A percentile compares a stretch with the other conserved stretches of the same genome.
phyloP scores from a whole-genome alignment of 2,329 filamentous ascomycete species.

The Ophiostoma piceae region DNA sequence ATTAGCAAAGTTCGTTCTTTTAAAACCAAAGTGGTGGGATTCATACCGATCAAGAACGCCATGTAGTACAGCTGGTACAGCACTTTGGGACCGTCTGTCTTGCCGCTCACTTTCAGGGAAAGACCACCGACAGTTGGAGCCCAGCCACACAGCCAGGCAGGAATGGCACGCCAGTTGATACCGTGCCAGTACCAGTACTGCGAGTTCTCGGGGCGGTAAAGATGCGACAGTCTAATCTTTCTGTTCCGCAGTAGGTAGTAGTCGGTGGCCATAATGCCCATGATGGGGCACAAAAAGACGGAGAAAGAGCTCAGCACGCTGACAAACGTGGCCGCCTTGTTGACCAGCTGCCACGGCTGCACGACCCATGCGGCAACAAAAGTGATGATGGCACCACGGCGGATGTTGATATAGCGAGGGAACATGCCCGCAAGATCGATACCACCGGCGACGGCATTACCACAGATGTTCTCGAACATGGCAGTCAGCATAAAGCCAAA shows the following conservation, averaged over 20 bases:
- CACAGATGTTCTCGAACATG: conserved; percentile 42
- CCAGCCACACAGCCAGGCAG: conserved; percentile 42
- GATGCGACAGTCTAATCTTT: conserved; percentile 33
- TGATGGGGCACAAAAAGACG: conserved; percentile 26
- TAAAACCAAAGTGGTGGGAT: neutral
- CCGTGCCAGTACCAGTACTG: conserved; percentile 43
- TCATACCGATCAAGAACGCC: neutral
- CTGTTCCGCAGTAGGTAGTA: conserved; percentile 33
- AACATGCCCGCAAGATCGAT: conserved; percentile 52
- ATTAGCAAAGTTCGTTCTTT: neutral
- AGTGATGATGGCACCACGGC: conserved; percentile 48
- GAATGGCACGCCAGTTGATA: conserved; percentile 33
- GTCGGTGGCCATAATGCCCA: conserved; percentile 25
- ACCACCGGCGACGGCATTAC: conserved; percentile 47
- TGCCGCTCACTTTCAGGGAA: neutral
- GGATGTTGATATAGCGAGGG: conserved; percentile 51
- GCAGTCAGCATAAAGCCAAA: conserved; percentile 42
- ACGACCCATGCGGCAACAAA: conserved; percentile 41
- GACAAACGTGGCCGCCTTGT: conserved; percentile 43
- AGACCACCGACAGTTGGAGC: conserved; percentile 33
- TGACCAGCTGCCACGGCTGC: conserved; percentile 49
- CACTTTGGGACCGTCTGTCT: neutral
- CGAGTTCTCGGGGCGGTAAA: conserved; percentile 35
- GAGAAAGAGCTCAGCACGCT: conserved; percentile 41
- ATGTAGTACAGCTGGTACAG: conserved; percentile 5